Conservation (phyloP, 495 filamentous ascomycete genomes). For the Podospora pseudopauciseta region DNA sequence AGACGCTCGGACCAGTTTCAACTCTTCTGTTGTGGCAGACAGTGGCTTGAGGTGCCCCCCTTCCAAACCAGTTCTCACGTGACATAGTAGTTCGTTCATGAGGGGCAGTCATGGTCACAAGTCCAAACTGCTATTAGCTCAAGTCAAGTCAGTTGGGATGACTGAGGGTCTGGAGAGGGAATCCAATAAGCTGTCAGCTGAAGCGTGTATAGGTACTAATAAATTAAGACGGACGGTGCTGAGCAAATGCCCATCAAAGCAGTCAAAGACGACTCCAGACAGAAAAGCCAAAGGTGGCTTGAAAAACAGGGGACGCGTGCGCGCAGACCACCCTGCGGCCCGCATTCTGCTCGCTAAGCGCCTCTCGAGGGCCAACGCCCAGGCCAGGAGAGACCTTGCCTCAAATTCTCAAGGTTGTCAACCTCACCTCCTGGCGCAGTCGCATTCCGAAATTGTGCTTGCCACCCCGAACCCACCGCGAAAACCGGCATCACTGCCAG, state of each 20-base stretch:
- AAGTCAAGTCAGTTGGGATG: background rate
- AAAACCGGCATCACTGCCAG: constrained; percentile 12
- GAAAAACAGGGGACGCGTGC: constrained; percentile 10
- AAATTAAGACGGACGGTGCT: background rate
- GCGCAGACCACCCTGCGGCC: constrained; percentile 16
- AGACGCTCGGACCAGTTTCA: background rate
- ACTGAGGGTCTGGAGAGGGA: background rate
- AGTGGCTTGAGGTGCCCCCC: background rate
- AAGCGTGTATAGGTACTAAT: background rate
- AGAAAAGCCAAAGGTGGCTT: background rate
- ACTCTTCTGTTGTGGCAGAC: background rate
- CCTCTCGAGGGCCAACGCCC: constrained; percentile 13
- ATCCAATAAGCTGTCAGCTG: background rate
- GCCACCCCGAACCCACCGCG: constrained; percentile 14
- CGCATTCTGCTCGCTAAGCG: constrained; percentile 15
- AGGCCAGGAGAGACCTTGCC: constrained; percentile 10
- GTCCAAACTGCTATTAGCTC: background rate
- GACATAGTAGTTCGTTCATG: background rate
- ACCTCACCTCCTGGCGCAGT: constrained; percentile 17
- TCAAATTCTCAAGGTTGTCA: constrained; percentile 20
- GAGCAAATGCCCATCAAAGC: background rate
- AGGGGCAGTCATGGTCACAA: background rate
- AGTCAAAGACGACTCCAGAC: background rate
- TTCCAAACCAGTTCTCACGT: background rate
- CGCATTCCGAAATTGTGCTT: constrained; percentile 18